Base-by-base conservation (phyloP, 2,329 filamentous ascomycete genomes). In the Onygenales sp. region DNA sequence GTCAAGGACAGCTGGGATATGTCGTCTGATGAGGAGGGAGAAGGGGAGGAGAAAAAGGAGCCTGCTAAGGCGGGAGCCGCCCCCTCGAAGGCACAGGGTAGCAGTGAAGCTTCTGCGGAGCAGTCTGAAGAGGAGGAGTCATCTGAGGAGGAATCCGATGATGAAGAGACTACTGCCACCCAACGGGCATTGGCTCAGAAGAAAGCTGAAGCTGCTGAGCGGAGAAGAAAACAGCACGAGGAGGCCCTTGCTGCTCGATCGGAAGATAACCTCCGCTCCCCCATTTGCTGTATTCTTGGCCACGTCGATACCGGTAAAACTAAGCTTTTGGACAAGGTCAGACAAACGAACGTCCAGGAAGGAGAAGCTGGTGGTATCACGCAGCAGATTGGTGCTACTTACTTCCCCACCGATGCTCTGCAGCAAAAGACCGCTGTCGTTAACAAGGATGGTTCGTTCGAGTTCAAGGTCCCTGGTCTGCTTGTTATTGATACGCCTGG, bases 301-400 rank as follows among this genome's bases (percentile, higher is more conserved):
- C 93, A 98, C 82, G 93, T 98, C 82, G 93, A 98, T 84, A 98
- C 94, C 45, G 93, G 93, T 70, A 98, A 98, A 78, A 98, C 93
- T n/a, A 98, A 97, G 77, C 78, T 98, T 58, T 81, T 98, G 54
- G 93, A 98, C 78, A 98, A 98, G 77, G 88, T 98, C 66, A 87
- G 93, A 65, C 90, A 96, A 72, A 97, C 93, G 54, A 97, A 98
- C 67, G 93, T 98, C 37, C 94, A 98, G 68, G 93, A 97, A 74
- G 93, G 93, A 65, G 93, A 98, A 81, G 94, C 93, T 42, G 94
- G 93, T 79, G 93, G 93, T 84, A 98, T 98, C 66, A 98, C 93
- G 6, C 93, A 98, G 74, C 93, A 98, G 74, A 98, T 98, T 67
- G 93, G 93, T 85, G 93, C 93, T 50, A 98, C 93, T 2, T 98